Evolutionary conservation across 1,139 yeast genomes (phyloP), one percentile per base, ranked within the genome.

Genomic region (Pichia norvegensis): DNA sequence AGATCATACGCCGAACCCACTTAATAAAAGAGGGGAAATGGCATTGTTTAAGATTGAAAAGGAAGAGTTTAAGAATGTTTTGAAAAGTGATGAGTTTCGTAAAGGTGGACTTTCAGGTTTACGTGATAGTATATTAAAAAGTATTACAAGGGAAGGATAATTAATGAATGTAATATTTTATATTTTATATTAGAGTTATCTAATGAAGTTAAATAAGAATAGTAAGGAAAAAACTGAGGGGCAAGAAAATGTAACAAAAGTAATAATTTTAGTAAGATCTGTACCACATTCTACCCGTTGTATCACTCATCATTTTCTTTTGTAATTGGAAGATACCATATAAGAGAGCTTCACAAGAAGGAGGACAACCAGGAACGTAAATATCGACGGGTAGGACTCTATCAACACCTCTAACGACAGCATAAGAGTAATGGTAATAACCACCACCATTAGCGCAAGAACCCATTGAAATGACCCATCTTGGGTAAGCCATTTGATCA

Each of bases 361-460:
- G 95, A 23, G 95, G 95, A 68, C 95, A 86, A 10, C 95, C 95
- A 19, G 95, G 95, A 43, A 86, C 95, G 61, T 85, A 86, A 43
- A 86, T 85, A 64, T 86, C 95, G 35, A 86, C 95, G 13, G 95
- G 95, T 39, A 86, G 79, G 50, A 86, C 73, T 63, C 95, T 73
- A 70, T 86, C 95, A 62, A 95, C 87, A 40, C 95, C 95, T 64
- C 95, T 76, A 27, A 86, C 94, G 29, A 86, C 95, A 31, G 90
- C 78, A 68, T 86, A 86, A 17, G 94, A 83, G 67, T 86, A 86
- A 67, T 86, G 95, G 69, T 86, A 86, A 69, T 86, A 86, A 36
- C 95, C 95, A 52, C 95, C 95, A 52, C 95, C 95, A 64, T 86
- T 86, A 53, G 95, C 95, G 69, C 95, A 86, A 10, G 94, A 83